Evolutionary conservation across 805 yeast genomes (phyloP).

Genomic region (Monosporozyma aquatica): DNA sequence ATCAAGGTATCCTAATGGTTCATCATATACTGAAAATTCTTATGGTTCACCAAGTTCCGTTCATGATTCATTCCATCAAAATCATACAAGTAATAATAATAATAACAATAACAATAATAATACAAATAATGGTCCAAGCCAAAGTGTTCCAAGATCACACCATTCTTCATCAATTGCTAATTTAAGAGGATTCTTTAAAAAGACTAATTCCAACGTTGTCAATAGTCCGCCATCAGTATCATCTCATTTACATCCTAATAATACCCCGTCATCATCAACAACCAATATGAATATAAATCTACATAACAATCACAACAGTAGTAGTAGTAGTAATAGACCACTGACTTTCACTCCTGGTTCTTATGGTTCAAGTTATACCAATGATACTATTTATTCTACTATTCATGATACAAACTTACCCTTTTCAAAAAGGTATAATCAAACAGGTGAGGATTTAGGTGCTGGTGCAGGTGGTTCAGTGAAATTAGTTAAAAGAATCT

Average conservation of each 20-base stretch:
- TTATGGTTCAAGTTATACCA: slow-evolving; percentile 30
- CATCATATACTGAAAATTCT: slow-evolving; percentile 19
- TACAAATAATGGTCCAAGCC: slow-evolving; percentile 34
- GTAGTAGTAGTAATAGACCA: background rate
- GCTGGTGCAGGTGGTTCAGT: slow-evolving; percentile 96
- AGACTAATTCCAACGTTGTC: slow-evolving; percentile 20
- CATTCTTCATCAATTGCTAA: slow-evolving; percentile 70
- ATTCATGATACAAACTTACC: slow-evolving; percentile 39
- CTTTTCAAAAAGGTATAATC: slow-evolving; percentile 65
- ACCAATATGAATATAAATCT: background rate
- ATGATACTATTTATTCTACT: slow-evolving; percentile 29
- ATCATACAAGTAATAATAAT: background rate
- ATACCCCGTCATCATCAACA: background rate
- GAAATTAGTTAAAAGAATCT: slow-evolving; percentile 54
- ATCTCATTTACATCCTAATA: background rate
- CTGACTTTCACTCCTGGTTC: slow-evolving; percentile 24
- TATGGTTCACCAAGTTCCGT: slow-evolving; percentile 27
- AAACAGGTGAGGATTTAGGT: slow-evolving; percentile 78
- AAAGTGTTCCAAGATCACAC: slow-evolving; percentile 37
- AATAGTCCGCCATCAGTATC: background rate
- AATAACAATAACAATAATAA: too few species aligned
- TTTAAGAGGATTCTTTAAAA: slow-evolving; percentile 61
- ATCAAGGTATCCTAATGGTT: slow-evolving; percentile 27
- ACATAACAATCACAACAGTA: too few species aligned
- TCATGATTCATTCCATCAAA: slow-evolving; percentile 20